Conservation (phyloP, 1,284 basidiomycete genomes). For the Pyrrhoderma lamaoense region DNA sequence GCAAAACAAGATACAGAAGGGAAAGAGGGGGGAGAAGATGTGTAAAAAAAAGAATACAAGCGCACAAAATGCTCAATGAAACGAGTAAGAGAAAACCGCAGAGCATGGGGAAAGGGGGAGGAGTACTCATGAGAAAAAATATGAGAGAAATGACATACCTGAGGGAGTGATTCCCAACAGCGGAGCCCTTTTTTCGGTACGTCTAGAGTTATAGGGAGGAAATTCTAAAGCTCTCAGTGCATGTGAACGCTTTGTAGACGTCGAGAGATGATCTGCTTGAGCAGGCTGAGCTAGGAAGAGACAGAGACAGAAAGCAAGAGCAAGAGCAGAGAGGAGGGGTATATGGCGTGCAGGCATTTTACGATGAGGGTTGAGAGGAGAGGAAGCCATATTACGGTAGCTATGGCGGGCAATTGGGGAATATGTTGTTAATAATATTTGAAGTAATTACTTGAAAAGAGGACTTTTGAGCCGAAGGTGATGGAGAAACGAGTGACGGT, state of each 20-base stretch:
- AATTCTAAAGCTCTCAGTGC: constrained; percentile 11
- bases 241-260: constrained; percentile 7
- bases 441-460: no score
- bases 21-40: background rate
- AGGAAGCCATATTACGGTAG: constrained; percentile 13
- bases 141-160: background rate
- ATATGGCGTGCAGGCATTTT: background rate
- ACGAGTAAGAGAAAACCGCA: background rate
- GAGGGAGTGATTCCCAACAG: background rate
- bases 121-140: background rate
- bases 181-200: background rate
- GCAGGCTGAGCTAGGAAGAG: constrained; percentile 3
- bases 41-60: no score
- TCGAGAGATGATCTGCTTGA: constrained; percentile 3
- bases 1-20: background rate
- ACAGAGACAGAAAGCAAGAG: constrained; percentile 3
- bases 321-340: background rate
- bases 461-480: no score
- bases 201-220: constrained; percentile 2
- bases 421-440: background rate
- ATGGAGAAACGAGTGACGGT: background rate
- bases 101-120: background rate
- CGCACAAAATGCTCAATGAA: background rate
- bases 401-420: constrained; percentile 16
- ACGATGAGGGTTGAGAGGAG: background rate